Evolutionary conservation across 306 rosid genomes (phyloP).

Genomic region (Cicer pinnatifidum): DNA sequence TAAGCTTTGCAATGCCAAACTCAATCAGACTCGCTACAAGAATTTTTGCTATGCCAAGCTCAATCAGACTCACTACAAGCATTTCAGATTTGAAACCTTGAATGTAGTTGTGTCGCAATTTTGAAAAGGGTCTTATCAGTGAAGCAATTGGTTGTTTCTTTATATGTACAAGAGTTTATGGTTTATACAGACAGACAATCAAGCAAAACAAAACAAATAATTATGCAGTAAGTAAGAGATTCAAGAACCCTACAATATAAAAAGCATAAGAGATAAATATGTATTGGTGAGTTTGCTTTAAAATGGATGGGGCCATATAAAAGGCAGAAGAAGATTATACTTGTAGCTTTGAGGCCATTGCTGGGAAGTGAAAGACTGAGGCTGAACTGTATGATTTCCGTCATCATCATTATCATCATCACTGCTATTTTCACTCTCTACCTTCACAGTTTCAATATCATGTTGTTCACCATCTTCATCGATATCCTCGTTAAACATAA

Average conservation of each 20-base stretch:
- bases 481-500: conserved; percentile 46
- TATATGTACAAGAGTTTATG: too few relatives aligned
- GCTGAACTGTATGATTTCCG: neutral
- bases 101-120: too few relatives aligned
- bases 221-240: too few relatives aligned
- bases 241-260: neutral
- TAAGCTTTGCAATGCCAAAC: neutral
- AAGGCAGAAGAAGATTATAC: conserved; percentile 40
- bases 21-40: neutral
- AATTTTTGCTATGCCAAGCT: neutral
- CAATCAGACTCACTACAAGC: neutral
- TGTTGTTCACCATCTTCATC: conserved; percentile 37
- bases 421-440: conserved; percentile 42
- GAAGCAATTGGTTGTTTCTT: too few relatives aligned
- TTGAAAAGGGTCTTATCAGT: too few relatives aligned
- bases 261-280: neutral
- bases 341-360: conserved; percentile 90
- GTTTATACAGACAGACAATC: neutral
- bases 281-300: conserved; percentile 5
- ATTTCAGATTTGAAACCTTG: neutral
- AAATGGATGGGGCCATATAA: neutral
- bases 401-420: conserved; percentile 43
- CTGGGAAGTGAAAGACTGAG: conserved; percentile 61
- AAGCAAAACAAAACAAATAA: neutral
- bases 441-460: conserved; percentile 48